Base-by-base conservation (phyloP, 208 protist species). In the Vickermania ingenoplastis region DNA sequence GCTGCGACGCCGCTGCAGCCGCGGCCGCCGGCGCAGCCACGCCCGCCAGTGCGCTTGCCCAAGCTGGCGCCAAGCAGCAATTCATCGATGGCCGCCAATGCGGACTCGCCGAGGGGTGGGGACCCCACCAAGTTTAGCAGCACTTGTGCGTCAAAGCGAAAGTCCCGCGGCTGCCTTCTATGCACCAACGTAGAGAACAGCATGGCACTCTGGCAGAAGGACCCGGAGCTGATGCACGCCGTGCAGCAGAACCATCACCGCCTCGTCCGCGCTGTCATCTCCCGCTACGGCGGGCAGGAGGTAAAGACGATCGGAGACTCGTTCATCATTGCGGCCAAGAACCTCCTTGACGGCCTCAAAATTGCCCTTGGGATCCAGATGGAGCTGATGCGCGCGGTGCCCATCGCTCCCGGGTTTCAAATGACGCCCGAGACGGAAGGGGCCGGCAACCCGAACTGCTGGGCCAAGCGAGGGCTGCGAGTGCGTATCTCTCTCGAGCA, bases 141-240 rank as follows among this genome's bases (percentile, higher is more conserved):
- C 60, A 57, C 73, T 36, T 70, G 69, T 22, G 74, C 71, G 1
- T 72, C 74, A 5, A 81, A 59, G 31, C 66, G 71, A 55, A 77
- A 56, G 24, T 59, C 58, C 22, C 36, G 65, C n/a, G 85, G 88
- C 30, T 82, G 75, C 13, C 45, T 92, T 0, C 28, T 92, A 23
- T 91, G 90, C 55, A 93, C 85, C 0, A 83, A 93, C 62, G 83
- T 96, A 41, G 79, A 92, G 59, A 69, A 63, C n/a, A 86, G 75
- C 62, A 86, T 83, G 11, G 75, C 71, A 53, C 68, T 94, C 63
- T 96, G 90, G 86, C 67, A 77, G 56, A 76, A 63, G 41, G 57
- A 87, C 61, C 29, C 82, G 25, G 31, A 73, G 55, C 53, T 67
- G 25, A 96, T 93, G 87, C 61, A 58, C 48, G 13, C 63, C 3